These are phyloP conservation scores for Trapa bicornis DNA, from an alignment of 345 rosid species.

Conservation along the genomic window DNA sequence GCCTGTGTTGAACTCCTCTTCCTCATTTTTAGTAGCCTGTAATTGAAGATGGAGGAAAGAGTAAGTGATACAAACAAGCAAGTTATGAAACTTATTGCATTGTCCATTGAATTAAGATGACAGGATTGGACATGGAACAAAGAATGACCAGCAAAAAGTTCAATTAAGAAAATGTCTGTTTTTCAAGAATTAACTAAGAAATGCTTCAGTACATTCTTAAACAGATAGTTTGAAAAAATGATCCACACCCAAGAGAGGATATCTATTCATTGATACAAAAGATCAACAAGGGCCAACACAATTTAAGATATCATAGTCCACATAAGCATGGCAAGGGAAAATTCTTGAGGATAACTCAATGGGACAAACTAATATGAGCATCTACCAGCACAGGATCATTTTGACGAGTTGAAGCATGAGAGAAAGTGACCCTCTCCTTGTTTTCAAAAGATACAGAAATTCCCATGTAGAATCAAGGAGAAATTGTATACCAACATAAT, in stretches of 20 bases:
- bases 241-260: neutral
- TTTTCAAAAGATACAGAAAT: neutral
- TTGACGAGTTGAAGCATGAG: neutral
- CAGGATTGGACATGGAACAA: no score
- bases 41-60: neutral
- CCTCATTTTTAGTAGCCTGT: slow-evolving; percentile 58
- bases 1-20: slow-evolving; percentile 92
- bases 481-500: no score
- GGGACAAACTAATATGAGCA: neutral
- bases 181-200: neutral
- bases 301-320: neutral
- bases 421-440: neutral
- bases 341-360: neutral
- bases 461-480: neutral
- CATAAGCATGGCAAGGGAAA: neutral
- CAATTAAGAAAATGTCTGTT: no score
- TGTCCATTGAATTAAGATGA: no score
- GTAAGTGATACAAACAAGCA: neutral
- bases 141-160: no score
- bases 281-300: neutral
- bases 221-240: no score
- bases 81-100: neutral
- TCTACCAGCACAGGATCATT: neutral
- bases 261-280: neutral
- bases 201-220: neutral